These are phyloP conservation scores for Kwoniella sp. DNA, from an alignment of 768 basidiomycete species.

Conservation along the genomic window DNA sequence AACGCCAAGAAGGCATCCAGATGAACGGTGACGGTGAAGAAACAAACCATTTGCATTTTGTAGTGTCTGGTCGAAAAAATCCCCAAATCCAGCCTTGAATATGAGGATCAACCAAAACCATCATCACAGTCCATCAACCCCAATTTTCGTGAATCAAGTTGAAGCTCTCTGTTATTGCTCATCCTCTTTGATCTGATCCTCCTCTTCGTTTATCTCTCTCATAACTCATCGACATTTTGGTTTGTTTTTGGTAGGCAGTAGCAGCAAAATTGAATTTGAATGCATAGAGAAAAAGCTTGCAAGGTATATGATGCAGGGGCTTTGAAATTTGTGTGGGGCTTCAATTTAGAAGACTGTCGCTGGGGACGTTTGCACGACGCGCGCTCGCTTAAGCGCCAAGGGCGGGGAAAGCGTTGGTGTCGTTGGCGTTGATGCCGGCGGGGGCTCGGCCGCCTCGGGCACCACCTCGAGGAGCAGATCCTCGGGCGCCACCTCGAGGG, in stretches of 20 bases:
- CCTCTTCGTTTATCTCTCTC: no score
- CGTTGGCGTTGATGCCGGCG: conserved; percentile 69
- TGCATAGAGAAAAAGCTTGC: neutral
- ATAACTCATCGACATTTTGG: no score
- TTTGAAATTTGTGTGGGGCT: neutral
- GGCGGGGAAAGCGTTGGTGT: conserved; percentile 86
- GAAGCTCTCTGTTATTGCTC: no score
- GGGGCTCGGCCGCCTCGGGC: conserved; percentile 48
- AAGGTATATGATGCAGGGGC: neutral
- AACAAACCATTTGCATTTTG: no score
- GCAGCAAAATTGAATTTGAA: neutral
- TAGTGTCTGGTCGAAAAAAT: no score
- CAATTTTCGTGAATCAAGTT: no score
- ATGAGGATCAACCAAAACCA: no score
- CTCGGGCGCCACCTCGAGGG: conserved; percentile 60
- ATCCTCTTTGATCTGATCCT: no score
- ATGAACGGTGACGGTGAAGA: no score
- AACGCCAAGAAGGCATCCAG: no score
- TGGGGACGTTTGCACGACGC: neutral
- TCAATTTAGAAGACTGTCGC: neutral
- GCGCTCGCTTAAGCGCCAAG: conserved; percentile 58
- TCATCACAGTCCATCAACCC: no score
- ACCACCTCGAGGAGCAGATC: conserved; percentile 57
- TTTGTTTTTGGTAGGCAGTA: neutral
- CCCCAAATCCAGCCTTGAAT: no score